Base-by-base conservation (phyloP, 306 rosid species). In the Castanospermum australe region DNA sequence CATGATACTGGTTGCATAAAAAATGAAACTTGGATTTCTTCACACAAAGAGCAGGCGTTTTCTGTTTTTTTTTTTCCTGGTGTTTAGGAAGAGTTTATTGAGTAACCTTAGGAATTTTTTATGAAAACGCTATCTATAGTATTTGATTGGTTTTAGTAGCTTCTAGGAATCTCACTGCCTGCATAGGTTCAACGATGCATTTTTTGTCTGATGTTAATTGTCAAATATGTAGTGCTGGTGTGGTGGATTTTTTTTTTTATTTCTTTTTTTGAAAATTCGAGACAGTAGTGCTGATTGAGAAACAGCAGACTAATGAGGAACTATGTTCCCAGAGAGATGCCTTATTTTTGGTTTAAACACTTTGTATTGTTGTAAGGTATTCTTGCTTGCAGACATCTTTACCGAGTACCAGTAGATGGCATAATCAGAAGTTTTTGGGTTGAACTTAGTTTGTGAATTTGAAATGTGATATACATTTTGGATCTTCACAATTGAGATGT, bases 371-470 rank as follows among this genome's bases (percentile, higher is more conserved):
- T 22, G 6, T 24, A 1, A 25, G 0, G 42, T 5, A 20, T 28
- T 30, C 59, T 47, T 32, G 28, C 11, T 33, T 59, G 45, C 8
- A 22, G 39, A 30, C 7, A 64, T 30, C 18, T 64, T 52, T 52
- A 30, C 32, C n/a, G 2, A 14, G 51, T 42, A 32, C 39, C 44
- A 0, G 47, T 24, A 22, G 25, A 2, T 74, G 22, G 63, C 22
- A 20, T 28, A 22, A 25, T 73, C 22, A 20, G 60, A 57, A 21
- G 18, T 24, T 22, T 69, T 25, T 63, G 9, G 22, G 22, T 21
- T 30, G 59, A 73, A 42, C 61, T 52, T 80, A 10, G 50, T 59
- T 36, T 47, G 48, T 77, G 55, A 41, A 6, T 36, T 59, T 75
- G 22, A 69, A 68, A 48, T 66, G 32, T 52, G 44, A 55, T 65